phyloP scores from a whole-genome alignment of 768 basidiomycete genomes.

The Heimioporus sp. region DNA sequence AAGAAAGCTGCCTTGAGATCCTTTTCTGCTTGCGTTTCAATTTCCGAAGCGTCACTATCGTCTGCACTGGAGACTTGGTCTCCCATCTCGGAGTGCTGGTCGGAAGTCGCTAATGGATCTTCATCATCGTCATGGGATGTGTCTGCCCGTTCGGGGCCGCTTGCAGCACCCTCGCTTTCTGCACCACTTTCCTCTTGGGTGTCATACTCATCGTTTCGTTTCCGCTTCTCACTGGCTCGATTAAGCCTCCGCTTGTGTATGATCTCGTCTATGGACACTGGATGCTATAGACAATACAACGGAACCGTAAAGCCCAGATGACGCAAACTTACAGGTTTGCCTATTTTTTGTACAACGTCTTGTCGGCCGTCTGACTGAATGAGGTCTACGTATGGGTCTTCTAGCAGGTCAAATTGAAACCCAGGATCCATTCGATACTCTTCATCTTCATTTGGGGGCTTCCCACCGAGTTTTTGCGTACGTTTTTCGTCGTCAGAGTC shows the following conservation, averaged over 20 bases:
- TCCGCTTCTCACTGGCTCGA: conserved; percentile 54
- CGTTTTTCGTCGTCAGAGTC: conserved; percentile 73
- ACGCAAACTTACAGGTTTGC: conserved; percentile 48
- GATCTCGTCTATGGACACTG: conserved; percentile 91
- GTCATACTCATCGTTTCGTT: conserved; percentile 41
- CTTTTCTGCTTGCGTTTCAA: conserved; percentile 54
- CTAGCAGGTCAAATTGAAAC: conserved; percentile 78
- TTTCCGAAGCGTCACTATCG: conserved; percentile 56
- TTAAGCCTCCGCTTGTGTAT: conserved; percentile 67
- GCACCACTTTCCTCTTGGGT: conserved; percentile 37
- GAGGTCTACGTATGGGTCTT: conserved; percentile 64
- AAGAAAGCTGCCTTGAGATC: conserved; percentile 89
- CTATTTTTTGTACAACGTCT: conserved; percentile 61
- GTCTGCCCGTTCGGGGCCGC: conserved; percentile 25
- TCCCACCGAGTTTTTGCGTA: conserved; percentile 19
- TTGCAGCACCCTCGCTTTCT: conserved; percentile 16
- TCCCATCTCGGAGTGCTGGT: conserved; percentile 29
- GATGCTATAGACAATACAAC: conserved; percentile 43
- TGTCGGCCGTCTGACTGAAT: conserved; percentile 42
- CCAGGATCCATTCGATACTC: conserved; percentile 72
- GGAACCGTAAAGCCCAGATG: not conserved
- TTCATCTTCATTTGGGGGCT: conserved; percentile 39
- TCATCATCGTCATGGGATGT: conserved; percentile 30
- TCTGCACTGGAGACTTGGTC: conserved; percentile 30
- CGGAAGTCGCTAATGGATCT: conserved; percentile 33